Percentiles rank a stretch among this genome's conserved stretches.
Evolutionary conservation across 495 filamentous ascomycete species (phyloP).

Genomic region (Neurospora tetraspora): DNA sequence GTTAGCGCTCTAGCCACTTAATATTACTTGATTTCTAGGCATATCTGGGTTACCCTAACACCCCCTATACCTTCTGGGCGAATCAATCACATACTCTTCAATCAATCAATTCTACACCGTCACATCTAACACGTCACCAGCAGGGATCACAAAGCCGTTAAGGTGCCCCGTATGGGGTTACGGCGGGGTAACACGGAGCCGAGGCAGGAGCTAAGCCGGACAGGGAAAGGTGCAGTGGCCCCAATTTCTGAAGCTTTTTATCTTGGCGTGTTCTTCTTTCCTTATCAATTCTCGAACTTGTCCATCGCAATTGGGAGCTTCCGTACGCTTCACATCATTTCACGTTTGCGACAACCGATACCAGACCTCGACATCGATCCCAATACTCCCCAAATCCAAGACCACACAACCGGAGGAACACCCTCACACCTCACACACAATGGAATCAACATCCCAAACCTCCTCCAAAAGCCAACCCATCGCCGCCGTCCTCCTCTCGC

Average conservation of each 20-base stretch:
- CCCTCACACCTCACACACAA: neutral
- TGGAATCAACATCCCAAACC: constrained; percentile 8
- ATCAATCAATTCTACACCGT: no score
- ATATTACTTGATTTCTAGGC: no score
- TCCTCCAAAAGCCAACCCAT: constrained; percentile 30
- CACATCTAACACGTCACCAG: no score
- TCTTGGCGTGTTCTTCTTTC: neutral
- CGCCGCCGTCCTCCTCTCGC: constrained; percentile 56
- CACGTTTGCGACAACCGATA: neutral
- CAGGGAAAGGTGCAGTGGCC: neutral
- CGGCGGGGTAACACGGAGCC: constrained; percentile 10
- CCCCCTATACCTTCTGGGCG: no score
- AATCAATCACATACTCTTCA: no score
- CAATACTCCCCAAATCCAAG: neutral
- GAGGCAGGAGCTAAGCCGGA: constrained; percentile 3
- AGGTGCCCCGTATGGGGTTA: neutral
- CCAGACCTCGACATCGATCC: neutral
- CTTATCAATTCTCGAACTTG: neutral
- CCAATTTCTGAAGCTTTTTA: neutral
- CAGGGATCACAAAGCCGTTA: neutral
- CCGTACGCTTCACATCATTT: no score
- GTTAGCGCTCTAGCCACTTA: no score
- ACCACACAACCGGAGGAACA: neutral
- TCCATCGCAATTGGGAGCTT: neutral
- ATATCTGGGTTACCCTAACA: no score